A percentile compares a stretch with the other conserved stretches of the same genome.
phyloP scores from a whole-genome alignment of 179 eudicot genomes.

The Spinacia oleracea region DNA sequence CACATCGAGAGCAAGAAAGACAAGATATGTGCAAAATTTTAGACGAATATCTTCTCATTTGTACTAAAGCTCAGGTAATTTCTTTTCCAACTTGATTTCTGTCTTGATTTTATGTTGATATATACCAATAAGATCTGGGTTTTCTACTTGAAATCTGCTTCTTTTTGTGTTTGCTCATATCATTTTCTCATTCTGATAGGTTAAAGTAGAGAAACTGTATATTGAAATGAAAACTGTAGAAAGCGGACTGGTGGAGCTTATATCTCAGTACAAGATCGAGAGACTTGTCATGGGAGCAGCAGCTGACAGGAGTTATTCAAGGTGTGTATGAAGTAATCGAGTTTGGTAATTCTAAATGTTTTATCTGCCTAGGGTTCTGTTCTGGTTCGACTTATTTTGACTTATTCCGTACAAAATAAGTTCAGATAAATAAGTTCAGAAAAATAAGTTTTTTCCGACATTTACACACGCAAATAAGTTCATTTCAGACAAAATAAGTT shows the following conservation, averaged over 20 bases:
- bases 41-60: constrained; percentile 45
- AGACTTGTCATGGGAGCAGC: constrained; percentile 97
- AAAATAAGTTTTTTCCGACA: too few relatives aligned
- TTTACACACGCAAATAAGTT: too few relatives aligned
- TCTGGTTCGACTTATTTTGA: too few relatives aligned
- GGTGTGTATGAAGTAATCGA: constrained; percentile 29
- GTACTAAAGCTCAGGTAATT: constrained; percentile 67
- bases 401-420: too few relatives aligned
- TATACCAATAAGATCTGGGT: neutral
- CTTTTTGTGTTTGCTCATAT: neutral
- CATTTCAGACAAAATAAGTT: too few relatives aligned
- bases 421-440: too few relatives aligned
- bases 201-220: constrained; percentile 47
- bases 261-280: constrained; percentile 49
- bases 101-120: neutral
- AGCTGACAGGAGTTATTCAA: constrained; percentile 61
- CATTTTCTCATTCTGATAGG: constrained; percentile 37
- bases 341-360: neutral
- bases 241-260: constrained; percentile 69
- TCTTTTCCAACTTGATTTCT: neutral
- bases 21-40: constrained; percentile 53
- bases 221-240: constrained; percentile 61
- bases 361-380: neutral
- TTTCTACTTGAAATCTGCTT: neutral
- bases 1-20: constrained; percentile 51